Percentiles rank a stretch among this genome's conserved stretches.
Evolutionary conservation across 495 filamentous ascomycete species (phyloP).

Genomic region (Tetracladium setigerum): DNA sequence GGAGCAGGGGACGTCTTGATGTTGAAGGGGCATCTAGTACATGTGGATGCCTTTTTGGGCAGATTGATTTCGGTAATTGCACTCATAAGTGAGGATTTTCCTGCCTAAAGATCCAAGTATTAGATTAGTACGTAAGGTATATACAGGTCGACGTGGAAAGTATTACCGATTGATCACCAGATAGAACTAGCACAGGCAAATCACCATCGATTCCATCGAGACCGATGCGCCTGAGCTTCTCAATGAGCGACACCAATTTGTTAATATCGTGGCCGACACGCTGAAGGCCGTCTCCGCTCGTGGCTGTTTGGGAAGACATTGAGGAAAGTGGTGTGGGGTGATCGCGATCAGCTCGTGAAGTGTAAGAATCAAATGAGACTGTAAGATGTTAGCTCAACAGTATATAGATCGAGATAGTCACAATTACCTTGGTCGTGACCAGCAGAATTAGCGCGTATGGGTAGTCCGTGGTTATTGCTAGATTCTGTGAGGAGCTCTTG

Average conservation of each 20-base stretch:
- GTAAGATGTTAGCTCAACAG: too few relatives aligned
- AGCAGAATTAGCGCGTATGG: too few relatives aligned
- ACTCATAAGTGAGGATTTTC: conserved; percentile 75
- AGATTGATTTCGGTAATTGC: conserved; percentile 72
- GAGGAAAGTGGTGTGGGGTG: too few relatives aligned
- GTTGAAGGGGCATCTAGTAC: conserved; percentile 70
- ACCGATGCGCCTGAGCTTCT: conserved; percentile 15
- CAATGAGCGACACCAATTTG: conserved; percentile 13
- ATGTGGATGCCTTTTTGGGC: conserved; percentile 59
- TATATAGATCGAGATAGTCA: too few relatives aligned
- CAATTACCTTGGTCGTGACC: too few relatives aligned
- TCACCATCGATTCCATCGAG: conserved; percentile 35
- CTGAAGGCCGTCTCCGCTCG: neutral
- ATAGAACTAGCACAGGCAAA: conserved; percentile 67
- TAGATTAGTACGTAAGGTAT: too few relatives aligned
- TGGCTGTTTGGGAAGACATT: too few relatives aligned
- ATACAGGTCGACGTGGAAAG: too few relatives aligned
- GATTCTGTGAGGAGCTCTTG: neutral
- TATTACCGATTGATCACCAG: conserved; percentile 59
- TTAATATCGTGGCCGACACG: conserved; percentile 17
- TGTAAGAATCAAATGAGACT: too few relatives aligned
- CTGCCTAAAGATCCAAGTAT: conserved; percentile 39
- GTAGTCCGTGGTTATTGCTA: neutral
- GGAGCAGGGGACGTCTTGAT: conserved; percentile 47
- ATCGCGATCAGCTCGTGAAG: too few relatives aligned